Evolutionary conservation across 306 rosid genomes (phyloP), one percentile per base, ranked within the genome.

Genomic region (Vigna mungo): DNA sequence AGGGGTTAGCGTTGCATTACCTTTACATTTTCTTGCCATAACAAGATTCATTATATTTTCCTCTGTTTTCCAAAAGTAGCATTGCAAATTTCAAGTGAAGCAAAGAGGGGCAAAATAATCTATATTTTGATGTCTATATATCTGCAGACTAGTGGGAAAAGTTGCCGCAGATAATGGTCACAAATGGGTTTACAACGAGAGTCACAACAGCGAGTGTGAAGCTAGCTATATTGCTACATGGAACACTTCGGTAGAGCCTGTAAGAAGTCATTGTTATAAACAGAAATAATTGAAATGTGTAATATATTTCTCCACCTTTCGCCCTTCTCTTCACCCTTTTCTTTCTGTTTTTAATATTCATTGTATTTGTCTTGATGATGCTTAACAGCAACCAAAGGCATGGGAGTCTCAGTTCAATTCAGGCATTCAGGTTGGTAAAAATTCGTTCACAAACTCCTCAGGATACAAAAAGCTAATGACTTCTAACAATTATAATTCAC

Each of bases 381-480:
- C 56, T 55, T 34, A 25, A 51, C 83, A 94, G 98, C 92, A 89
- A 83, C 98, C 98, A 71, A 86, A 85, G 54, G 97, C 96, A 17
- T 94, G 97, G 98, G 92, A 87, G 44, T 80, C 78, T 86, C 97
- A 94, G 75, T 92, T 92, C 87, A 85, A 80, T 75, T 87, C 97
- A 54, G 98, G 98, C 49, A 92, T 94, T 82, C 93, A 91, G 91
- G 96, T 91, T 69, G 60, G 87, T 75, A 30, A 23, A 34, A 52
- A 46, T 56, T 73, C 21, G 48, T 18, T 63, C 49, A n/a, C 7
- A 53, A 59, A 63, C 27, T 49, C 48, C 20, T 8, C 25, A 37
- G 48, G 43, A 10, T n/a, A 27, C 17, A 30, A 37, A 51, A 27
- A 39, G 17, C 34, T 52, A 21, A 32, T 27, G 17, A 16, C 48